Conservation (phyloP, 169 alveolate genomes). For the Eimeria acervulina region DNA sequence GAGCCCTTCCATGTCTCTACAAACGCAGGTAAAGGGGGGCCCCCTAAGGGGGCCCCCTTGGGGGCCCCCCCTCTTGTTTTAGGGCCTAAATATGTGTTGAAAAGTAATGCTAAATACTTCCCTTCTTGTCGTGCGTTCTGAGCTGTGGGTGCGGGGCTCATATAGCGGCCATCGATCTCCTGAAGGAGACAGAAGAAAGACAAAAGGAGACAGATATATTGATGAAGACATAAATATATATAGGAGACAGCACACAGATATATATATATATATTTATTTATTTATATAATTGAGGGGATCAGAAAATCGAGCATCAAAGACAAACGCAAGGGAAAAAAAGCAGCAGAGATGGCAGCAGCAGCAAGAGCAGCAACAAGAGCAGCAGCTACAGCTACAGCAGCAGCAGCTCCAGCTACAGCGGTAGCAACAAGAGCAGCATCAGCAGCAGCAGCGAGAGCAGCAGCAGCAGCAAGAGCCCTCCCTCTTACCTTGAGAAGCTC, state of each 20-base stretch:
- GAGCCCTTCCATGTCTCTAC: conserved; percentile 36
- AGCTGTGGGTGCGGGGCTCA: conserved; percentile 89
- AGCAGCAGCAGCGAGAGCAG: neutral
- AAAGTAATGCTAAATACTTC: conserved; percentile 81
- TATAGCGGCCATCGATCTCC: conserved; percentile 84
- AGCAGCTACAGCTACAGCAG: neutral
- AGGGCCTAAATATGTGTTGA: conserved; percentile 64
- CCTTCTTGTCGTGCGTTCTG: conserved; percentile 88
- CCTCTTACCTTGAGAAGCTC: conserved; percentile 15
- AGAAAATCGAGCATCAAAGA: neutral
- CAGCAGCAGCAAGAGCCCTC: too few relatives aligned
- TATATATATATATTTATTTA: too few relatives aligned
- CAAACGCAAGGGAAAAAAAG: neutral
- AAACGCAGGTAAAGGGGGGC: conserved; percentile 26
- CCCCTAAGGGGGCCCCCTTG: conserved; percentile 33
- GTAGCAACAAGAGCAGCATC: neutral
- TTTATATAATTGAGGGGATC: too few relatives aligned
- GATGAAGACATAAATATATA: too few relatives aligned
- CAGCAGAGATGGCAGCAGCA: neutral
- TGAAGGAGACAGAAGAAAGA: neutral
- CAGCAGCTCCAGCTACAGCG: conserved; percentile 12
- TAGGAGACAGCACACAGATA: too few relatives aligned
- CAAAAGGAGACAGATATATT: neutral
- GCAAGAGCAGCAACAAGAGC: neutral
- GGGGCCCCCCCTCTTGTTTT: neutral